These are phyloP conservation scores for Penicillium oxalicum DNA, from an alignment of 2,329 filamentous ascomycete species.

Conservation along the genomic window DNA sequence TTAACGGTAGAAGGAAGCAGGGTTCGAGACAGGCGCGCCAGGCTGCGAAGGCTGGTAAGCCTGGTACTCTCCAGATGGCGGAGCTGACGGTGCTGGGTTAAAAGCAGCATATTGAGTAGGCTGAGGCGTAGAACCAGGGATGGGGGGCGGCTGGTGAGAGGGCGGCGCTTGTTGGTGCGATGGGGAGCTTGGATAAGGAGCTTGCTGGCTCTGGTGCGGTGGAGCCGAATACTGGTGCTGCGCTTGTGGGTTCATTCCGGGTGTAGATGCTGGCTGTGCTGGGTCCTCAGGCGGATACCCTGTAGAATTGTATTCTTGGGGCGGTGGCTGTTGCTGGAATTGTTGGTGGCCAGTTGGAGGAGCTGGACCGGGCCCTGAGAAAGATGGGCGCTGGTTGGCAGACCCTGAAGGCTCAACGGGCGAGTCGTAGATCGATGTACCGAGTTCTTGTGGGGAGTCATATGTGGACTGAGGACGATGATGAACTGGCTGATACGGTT, in stretches of 20 bases:
- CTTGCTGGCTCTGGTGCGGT: conserved; percentile 24
- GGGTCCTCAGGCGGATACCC: conserved; percentile 36
- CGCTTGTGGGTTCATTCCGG: conserved; percentile 10
- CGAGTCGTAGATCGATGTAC: conserved; percentile 71
- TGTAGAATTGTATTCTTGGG: conserved; percentile 34
- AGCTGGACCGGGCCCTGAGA: conserved; percentile 24
- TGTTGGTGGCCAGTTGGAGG: conserved; percentile 25
- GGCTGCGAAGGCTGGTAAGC: conserved; percentile 34
- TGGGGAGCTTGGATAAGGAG: conserved; percentile 30
- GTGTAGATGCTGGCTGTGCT: conserved; percentile 15
- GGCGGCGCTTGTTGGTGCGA: conserved; percentile 27
- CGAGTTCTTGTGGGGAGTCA: conserved; percentile 68
- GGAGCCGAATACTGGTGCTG: conserved; percentile 17
- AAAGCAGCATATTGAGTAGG: conserved; percentile 31
- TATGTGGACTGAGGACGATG: conserved; percentile 63
- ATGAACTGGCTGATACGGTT: conserved; percentile 39
- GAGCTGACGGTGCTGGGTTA: conserved; percentile 19
- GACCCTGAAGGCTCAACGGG: conserved; percentile 48
- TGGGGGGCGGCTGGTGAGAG: conserved; percentile 31
- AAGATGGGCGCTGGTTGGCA: conserved; percentile 28
- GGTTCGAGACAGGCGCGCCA: conserved; percentile 29
- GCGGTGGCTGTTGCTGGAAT: conserved; percentile 29
- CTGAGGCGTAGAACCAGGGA: conserved; percentile 27
- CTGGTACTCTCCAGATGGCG: conserved; percentile 29
- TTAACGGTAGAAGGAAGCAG: conserved; percentile 37